A percentile compares a stretch with the other conserved stretches of the same genome.
Evolutionary conservation across 441 rosid genomes (phyloP).

Genomic region (Euphorbia celastroides): DNA sequence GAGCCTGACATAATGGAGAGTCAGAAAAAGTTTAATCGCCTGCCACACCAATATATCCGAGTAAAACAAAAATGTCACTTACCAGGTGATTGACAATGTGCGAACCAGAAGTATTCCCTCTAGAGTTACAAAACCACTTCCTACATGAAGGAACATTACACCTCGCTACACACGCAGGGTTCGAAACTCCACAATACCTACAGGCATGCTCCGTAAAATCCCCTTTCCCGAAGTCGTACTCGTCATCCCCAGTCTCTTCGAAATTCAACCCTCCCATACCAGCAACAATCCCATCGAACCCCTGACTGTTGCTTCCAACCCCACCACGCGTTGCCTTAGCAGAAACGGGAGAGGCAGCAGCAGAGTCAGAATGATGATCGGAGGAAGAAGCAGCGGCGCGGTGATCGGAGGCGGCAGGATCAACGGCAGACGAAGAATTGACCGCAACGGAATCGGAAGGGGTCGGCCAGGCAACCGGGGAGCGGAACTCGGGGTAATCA

Average conservation of each 20-base stretch:
- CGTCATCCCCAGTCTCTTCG: slow-evolving; percentile 91
- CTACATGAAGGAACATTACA: slow-evolving; percentile 97
- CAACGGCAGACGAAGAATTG: slow-evolving; percentile 33
- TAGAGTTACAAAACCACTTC: slow-evolving; percentile 99
- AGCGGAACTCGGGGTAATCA: slow-evolving; percentile 87
- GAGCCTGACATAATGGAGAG: not conserved
- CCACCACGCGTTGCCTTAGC: slow-evolving; percentile 35
- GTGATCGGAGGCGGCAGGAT: slow-evolving; percentile 66
- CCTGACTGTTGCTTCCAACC: slow-evolving; percentile 35
- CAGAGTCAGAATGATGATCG: slow-evolving; percentile 31
- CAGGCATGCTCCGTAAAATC: slow-evolving; percentile 94
- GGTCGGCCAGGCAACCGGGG: slow-evolving; percentile 79
- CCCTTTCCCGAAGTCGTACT: slow-evolving; percentile 71
- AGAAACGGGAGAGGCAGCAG: slow-evolving; percentile 27
- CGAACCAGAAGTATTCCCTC: slow-evolving; percentile 98
- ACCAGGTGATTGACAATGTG: slow-evolving; percentile 98
- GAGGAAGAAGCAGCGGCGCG: slow-evolving; percentile 32
- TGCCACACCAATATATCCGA: too few relatives aligned
- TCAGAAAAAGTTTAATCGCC: not conserved
- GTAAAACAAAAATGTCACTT: too few relatives aligned
- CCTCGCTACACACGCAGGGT: slow-evolving; percentile 95
- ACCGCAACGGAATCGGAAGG: slow-evolving; percentile 73
- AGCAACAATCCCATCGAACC: slow-evolving; percentile 68
- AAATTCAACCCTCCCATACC: slow-evolving; percentile 82
- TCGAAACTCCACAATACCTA: slow-evolving; percentile 93